Percentiles rank a stretch among this genome's conserved stretches.
phyloP scores from a whole-genome alignment of 1,139 yeast genomes.

The Saccharomyces hybrid region DNA sequence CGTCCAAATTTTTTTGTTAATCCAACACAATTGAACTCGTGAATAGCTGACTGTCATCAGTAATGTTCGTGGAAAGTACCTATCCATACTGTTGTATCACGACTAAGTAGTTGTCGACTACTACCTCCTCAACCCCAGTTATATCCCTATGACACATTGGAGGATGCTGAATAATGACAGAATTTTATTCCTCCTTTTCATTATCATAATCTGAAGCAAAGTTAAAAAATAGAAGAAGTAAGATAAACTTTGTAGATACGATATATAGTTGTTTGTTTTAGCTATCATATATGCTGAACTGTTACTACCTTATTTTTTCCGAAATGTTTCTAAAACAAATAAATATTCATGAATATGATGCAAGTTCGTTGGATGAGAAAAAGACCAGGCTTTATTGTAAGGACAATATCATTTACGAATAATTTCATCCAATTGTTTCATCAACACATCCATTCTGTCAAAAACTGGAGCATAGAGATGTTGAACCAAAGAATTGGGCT shows the following conservation, averaged over 20 bases:
- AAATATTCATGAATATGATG: background rate
- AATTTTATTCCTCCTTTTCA: too few species aligned
- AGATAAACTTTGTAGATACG: background rate
- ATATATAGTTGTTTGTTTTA: background rate
- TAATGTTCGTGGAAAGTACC: too few species aligned
- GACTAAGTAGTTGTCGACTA: too few species aligned
- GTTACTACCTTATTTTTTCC: background rate
- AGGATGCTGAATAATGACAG: too few species aligned
- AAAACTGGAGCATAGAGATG: constrained; percentile 44
- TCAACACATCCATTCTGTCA: constrained; percentile 40
- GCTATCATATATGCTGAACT: background rate
- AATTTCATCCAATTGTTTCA: constrained; percentile 22
- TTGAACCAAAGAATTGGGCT: constrained; percentile 38
- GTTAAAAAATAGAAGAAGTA: too few species aligned
- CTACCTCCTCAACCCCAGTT: too few species aligned
- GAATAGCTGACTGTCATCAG: background rate
- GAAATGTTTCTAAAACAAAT: background rate
- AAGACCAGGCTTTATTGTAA: background rate
- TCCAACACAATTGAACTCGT: background rate
- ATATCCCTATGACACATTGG: too few species aligned
- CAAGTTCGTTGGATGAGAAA: background rate
- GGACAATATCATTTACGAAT: constrained; percentile 3
- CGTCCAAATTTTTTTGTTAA: constrained; percentile 42
- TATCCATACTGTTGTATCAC: too few species aligned
- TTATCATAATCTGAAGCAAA: too few species aligned